Conservation (phyloP, 2,329 filamentous ascomycete genomes). For the Aphanoascus verrucosus region DNA sequence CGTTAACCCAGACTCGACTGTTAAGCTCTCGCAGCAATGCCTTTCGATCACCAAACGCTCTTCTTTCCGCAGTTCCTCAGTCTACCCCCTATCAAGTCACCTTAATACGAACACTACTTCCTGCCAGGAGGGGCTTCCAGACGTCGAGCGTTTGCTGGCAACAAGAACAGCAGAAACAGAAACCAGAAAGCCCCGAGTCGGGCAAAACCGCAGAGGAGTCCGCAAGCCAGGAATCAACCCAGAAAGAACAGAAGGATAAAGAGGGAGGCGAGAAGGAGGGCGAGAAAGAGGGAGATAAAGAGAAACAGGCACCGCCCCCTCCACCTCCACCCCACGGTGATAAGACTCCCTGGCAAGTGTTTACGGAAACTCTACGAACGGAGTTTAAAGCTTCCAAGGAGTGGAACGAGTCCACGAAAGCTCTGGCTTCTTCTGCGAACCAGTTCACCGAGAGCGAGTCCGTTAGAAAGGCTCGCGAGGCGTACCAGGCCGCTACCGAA, state of each 20-base stretch:
- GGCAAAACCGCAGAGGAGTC: conserved; percentile 20
- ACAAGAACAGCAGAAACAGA: conserved; percentile 30
- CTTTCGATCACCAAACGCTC: conserved; percentile 11
- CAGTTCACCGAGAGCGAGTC: conserved; percentile 89
- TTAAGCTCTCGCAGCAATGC: conserved; percentile 24
- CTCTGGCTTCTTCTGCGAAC: conserved; percentile 75
- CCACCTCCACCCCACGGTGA: conserved; percentile 94
- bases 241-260: conserved; percentile 41
- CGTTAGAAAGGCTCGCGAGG: conserved; percentile 72
- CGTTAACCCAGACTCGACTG: conserved; percentile 25
- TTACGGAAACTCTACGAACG: conserved; percentile 85
- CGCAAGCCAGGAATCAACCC: conserved; percentile 29
- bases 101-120: conserved; percentile 26
- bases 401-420: conserved; percentile 98
- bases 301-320: conserved; percentile 55
- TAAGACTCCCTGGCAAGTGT: conserved; percentile 98
- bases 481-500: conserved; percentile 76
- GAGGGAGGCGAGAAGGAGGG: conserved; percentile 33
- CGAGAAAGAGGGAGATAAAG: conserved; percentile 37
- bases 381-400: conserved; percentile 97
- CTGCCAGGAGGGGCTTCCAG: conserved; percentile 32
- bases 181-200: conserved; percentile 29
- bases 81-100: conserved; percentile 21
- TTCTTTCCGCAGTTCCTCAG: conserved; percentile 33
- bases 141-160: conserved; percentile 25